Conservation (phyloP, 1,284 basidiomycete species). For the Ustilago cynodontis region DNA sequence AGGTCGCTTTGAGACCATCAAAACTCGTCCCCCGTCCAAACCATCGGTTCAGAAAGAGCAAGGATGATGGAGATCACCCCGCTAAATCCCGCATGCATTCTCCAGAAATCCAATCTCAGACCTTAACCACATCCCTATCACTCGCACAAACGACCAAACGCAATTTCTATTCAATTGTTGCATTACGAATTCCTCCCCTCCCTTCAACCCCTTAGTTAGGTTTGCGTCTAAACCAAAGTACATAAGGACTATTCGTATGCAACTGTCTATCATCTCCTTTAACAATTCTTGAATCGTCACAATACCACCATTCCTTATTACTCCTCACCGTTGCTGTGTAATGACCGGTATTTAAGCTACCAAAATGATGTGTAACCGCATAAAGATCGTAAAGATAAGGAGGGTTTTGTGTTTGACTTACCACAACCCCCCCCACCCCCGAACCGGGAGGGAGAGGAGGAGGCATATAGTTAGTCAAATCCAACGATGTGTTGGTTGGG, state of each 20-base stretch:
- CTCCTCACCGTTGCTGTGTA: conserved; percentile 67
- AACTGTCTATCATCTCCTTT: conserved; percentile 60
- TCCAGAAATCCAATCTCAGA: too few species aligned
- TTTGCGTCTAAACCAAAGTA: conserved; percentile 62
- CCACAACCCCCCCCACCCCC: conserved; percentile 15
- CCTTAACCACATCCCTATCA: too few species aligned
- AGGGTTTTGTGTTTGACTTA: conserved; percentile 57
- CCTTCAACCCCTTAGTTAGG: conserved; percentile 9
- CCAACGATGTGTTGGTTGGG: conserved; percentile 80
- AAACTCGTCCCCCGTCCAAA: too few species aligned
- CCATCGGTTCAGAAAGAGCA: too few species aligned
- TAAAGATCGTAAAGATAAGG: conserved; percentile 72
- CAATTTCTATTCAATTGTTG: too few species aligned
- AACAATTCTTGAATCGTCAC: conserved; percentile 62
- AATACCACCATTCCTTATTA: conserved; percentile 64
- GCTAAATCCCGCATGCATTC: too few species aligned
- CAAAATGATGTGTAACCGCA: conserved; percentile 71
- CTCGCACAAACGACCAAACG: too few species aligned
- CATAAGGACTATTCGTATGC: conserved; percentile 60
- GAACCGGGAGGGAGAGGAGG: conserved; percentile 68
- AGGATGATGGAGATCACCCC: too few species aligned
- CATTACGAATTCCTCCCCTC: neutral
- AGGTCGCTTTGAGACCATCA: too few species aligned
- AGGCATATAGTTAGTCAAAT: conserved; percentile 92
- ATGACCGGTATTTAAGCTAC: conserved; percentile 67